phyloP scores from a whole-genome alignment of 306 rosid species.

The Benincasa hispida region DNA sequence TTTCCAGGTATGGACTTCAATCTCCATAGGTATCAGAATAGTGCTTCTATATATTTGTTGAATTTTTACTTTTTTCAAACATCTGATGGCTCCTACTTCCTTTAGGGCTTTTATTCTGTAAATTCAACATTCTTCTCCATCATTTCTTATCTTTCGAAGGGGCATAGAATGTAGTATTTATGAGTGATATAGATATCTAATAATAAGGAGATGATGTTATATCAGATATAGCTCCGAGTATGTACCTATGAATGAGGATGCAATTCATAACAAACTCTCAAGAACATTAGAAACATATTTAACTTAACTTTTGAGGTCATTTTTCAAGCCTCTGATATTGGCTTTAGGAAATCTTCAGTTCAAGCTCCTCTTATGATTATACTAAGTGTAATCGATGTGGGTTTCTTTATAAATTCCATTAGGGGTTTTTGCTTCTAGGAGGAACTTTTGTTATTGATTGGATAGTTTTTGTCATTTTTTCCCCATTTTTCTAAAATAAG shows the following conservation, averaged over 20 bases:
- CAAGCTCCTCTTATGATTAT: no score
- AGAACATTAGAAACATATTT: not conserved
- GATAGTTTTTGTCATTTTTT: not conserved
- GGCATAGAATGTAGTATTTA: not conserved
- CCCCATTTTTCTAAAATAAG: not conserved
- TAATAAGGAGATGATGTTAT: no score
- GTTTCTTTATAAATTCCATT: not conserved
- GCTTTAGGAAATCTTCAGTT: not conserved
- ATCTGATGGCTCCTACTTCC: not conserved
- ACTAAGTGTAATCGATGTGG: not conserved
- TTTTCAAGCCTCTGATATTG: not conserved
- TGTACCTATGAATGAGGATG: no score
- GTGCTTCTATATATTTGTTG: not conserved
- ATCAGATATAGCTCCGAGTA: no score
- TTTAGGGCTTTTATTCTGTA: not conserved
- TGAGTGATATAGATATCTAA: not conserved
- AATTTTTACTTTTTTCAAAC: not conserved
- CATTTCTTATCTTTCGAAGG: not conserved
- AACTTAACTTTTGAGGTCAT: not conserved
- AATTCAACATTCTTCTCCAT: not conserved
- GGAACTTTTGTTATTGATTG: not conserved
- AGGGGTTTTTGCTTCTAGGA: not conserved
- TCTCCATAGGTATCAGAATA: not conserved
- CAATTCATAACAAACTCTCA: no score
- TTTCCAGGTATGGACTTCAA: constrained; percentile 50